Evolutionary conservation across 805 yeast species (phyloP).

Genomic region (Myxozyma neotropica): DNA sequence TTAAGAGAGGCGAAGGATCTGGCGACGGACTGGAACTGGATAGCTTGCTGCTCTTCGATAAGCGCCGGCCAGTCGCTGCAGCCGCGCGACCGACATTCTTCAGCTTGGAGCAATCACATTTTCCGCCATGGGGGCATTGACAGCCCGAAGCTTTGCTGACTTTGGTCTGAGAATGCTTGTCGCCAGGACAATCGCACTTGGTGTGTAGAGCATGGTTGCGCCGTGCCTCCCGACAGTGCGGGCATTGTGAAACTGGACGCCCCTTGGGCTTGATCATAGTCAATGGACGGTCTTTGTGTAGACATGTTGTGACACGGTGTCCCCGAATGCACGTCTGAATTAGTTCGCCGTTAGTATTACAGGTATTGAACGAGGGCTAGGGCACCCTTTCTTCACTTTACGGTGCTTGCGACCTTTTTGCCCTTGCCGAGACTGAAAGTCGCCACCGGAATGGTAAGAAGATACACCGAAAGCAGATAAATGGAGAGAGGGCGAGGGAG

Average conservation of each 20-base stretch:
- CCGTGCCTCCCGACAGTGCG: conserved; percentile 78
- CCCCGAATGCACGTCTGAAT: conserved; percentile 75
- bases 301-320: conserved; percentile 91
- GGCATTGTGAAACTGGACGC: conserved; percentile 89
- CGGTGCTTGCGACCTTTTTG: no score
- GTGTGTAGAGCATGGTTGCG: conserved; percentile 67
- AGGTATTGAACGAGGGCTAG: neutral
- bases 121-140: conserved; percentile 16
- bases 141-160: conserved; percentile 8
- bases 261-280: conserved; percentile 96
- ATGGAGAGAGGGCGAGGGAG: no score
- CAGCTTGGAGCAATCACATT: conserved; percentile 27
- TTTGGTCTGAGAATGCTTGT: conserved; percentile 25
- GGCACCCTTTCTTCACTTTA: no score
- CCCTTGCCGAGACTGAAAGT: no score
- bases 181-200: conserved; percentile 59
- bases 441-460: neutral
- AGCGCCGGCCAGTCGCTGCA: neutral
- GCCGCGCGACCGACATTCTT: conserved; percentile 30
- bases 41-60: neutral
- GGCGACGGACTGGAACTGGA: conserved; percentile 5
- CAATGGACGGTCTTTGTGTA: conserved; percentile 86
- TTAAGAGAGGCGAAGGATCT: neutral
- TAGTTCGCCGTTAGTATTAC: neutral
- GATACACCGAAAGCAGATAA: no score